Percentiles rank a stretch among this genome's conserved stretches.
Evolutionary conservation across 2,329 filamentous ascomycete genomes (phyloP).

Genomic region (Nothophaeocryptopus gaeumannii): DNA sequence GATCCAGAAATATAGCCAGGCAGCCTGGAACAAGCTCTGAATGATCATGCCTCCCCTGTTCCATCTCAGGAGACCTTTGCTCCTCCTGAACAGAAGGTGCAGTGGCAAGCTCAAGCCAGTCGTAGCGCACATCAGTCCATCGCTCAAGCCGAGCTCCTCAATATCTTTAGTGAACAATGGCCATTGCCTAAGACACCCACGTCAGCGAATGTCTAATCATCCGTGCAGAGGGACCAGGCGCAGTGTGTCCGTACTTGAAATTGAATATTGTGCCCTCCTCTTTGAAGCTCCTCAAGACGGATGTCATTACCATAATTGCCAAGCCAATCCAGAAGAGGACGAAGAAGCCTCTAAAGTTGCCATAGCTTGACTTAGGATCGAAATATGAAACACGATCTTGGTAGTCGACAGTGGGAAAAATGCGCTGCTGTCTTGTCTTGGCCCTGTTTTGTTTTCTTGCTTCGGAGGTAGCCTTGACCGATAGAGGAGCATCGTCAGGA

Average conservation of each 20-base stretch:
- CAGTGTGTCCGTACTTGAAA: slow-evolving; percentile 49
- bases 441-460: slow-evolving; percentile 75
- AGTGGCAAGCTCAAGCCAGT: slow-evolving; percentile 16
- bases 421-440: slow-evolving; percentile 63
- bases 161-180: slow-evolving; percentile 82
- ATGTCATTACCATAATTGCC: slow-evolving; percentile 93
- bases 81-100: slow-evolving; percentile 28
- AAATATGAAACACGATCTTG: slow-evolving; percentile 90
- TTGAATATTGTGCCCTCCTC: slow-evolving; percentile 86
- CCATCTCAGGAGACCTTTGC: slow-evolving; percentile 48
- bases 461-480: slow-evolving; percentile 77
- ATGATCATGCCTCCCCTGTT: slow-evolving; percentile 70
- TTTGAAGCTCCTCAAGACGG: slow-evolving; percentile 88
- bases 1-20: slow-evolving; percentile 76
- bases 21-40: slow-evolving; percentile 76
- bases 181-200: slow-evolving; percentile 60
- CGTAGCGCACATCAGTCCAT: slow-evolving; percentile 66
- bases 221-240: too few relatives aligned
- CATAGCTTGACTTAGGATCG: slow-evolving; percentile 85
- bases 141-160: slow-evolving; percentile 78
- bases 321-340: slow-evolving; percentile 97
- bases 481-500: slow-evolving; percentile 87
- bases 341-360: slow-evolving; percentile 96
- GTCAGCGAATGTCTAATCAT: too few relatives aligned
- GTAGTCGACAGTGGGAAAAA: slow-evolving; percentile 94